Conservation (phyloP, 495 filamentous ascomycete species). For the Aspergillus ostianus region DNA sequence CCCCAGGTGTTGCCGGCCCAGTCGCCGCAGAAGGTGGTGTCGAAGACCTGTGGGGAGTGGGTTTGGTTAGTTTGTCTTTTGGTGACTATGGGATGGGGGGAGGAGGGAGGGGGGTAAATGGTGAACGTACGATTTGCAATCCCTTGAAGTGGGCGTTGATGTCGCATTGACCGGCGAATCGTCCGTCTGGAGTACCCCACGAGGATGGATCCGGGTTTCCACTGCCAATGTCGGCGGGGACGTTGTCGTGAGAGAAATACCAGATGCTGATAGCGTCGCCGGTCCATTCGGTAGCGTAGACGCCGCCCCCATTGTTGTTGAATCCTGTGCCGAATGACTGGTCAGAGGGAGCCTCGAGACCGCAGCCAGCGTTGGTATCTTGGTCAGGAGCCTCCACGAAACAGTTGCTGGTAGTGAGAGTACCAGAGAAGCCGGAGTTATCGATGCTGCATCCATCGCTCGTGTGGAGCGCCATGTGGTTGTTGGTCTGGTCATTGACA, state of each 20-base stretch:
- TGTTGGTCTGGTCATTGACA: slow-evolving; percentile 53
- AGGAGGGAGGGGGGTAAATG: not conserved
- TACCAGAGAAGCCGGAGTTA: slow-evolving; percentile 43
- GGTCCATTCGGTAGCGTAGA: slow-evolving; percentile 66
- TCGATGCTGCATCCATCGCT: slow-evolving; percentile 55
- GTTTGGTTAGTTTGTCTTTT: not conserved
- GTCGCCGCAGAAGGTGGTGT: slow-evolving; percentile 68
- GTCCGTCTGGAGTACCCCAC: slow-evolving; percentile 59
- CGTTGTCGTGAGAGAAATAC: slow-evolving; percentile 50
- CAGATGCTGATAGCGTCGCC: slow-evolving; percentile 57
- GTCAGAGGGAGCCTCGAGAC: slow-evolving; percentile 35
- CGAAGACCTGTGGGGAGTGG: slow-evolving; percentile 46
- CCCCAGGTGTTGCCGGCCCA: slow-evolving; percentile 55
- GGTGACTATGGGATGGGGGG: not conserved
- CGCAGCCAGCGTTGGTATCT: slow-evolving; percentile 52
- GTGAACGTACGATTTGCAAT: slow-evolving; percentile 54
- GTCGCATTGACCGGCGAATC: slow-evolving; percentile 60
- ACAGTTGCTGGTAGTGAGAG: slow-evolving; percentile 48
- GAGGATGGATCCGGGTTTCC: slow-evolving; percentile 53
- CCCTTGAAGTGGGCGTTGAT: slow-evolving; percentile 59
- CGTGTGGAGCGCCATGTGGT: slow-evolving; percentile 69
- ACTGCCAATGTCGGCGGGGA: slow-evolving; percentile 52
- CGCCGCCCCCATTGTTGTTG: slow-evolving; percentile 57
- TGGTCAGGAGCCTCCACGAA: slow-evolving; percentile 46
- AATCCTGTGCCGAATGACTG: slow-evolving; percentile 54